Evolutionary conservation across 257 asterid genomes (phyloP), one percentile per base, ranked within the genome.

Genomic region (Rehmannia glutinosa): DNA sequence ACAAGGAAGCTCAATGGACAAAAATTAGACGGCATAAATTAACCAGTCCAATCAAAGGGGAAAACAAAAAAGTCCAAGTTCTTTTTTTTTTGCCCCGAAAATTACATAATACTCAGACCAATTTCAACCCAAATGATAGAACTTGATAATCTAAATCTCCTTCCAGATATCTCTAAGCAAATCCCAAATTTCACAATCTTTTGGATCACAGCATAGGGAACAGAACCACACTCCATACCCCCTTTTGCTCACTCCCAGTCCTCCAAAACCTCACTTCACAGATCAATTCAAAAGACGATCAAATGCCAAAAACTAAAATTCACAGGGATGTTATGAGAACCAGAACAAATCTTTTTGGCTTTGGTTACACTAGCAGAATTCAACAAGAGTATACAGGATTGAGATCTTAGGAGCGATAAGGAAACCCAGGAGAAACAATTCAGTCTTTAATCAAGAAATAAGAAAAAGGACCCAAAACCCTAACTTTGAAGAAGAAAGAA

Each of bases 391-490:
- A 35, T 47, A 21, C 36, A 24, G 38, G 45, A 58, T 24, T 68
- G 45, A 38, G 71, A 65, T 70, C 73, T 45, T 65, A 66, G 53
- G 43, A 47, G 43, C n/a, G 47, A n/a, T 24, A 39, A 49, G 64
- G 67, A 60, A 59, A 11, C 20, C 56, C 36, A 33, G 49, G 64
- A 63, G 21, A 56, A 47, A 15, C 27, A 20, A 45, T 39, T 63
- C 5, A 66, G 61, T 52, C 19, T 64, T 66, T 30, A 46, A 66
- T 55, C 61, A 69, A 15, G 43, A 25, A 61, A 66, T 15, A 59
- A 7, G 51, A 64, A 72, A 43, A 43, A 25, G 54, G 70, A 51
- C 62, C 24, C 72, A 77, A 52, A 51, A 55, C 55, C 9, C 11
- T 2, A 11, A 58, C 70, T 64, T 35, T 43, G 56, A 60, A 33